These are phyloP conservation scores for Acacia confusa DNA, from an alignment of 306 rosid genomes.

Conservation along the genomic window DNA sequence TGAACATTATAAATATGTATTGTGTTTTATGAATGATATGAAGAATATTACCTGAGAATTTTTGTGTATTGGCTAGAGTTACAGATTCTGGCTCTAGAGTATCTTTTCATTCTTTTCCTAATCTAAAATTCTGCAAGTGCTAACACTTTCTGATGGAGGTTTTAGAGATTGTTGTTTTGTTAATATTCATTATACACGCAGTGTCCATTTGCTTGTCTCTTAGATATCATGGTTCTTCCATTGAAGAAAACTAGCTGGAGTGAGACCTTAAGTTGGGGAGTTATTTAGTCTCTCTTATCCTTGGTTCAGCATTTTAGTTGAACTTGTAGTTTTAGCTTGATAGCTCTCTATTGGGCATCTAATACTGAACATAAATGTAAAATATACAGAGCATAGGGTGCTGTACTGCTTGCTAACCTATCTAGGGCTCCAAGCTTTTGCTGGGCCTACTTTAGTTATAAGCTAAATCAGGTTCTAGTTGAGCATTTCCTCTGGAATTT, in stretches of 20 bases:
- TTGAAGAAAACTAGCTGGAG: constrained; percentile 2
- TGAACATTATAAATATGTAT: too few relatives aligned
- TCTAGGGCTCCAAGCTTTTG: background rate
- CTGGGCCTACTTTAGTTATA: background rate
- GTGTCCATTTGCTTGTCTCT: constrained; percentile 8
- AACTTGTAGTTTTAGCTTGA: background rate
- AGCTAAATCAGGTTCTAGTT: background rate
- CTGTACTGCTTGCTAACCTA: background rate
- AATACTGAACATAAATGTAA: background rate
- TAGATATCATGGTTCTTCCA: constrained; percentile 1
- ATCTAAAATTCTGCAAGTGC: too few relatives aligned
- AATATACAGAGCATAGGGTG: background rate
- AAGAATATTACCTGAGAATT: too few relatives aligned
- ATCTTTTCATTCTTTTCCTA: too few relatives aligned
- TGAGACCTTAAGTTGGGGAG: background rate
- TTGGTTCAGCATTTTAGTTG: background rate
- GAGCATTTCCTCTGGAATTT: background rate
- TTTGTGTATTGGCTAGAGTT: too few relatives aligned
- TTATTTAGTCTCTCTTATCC: background rate
- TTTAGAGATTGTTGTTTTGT: background rate
- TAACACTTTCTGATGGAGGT: background rate
- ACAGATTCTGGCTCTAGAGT: too few relatives aligned
- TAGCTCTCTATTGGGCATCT: background rate
- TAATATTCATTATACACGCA: constrained; percentile 1
- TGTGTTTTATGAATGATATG: too few relatives aligned